A percentile compares a stretch with the other conserved stretches of the same genome.
Conservation (phyloP, 2,329 filamentous ascomycete species). For the Fusarium annulatum region DNA sequence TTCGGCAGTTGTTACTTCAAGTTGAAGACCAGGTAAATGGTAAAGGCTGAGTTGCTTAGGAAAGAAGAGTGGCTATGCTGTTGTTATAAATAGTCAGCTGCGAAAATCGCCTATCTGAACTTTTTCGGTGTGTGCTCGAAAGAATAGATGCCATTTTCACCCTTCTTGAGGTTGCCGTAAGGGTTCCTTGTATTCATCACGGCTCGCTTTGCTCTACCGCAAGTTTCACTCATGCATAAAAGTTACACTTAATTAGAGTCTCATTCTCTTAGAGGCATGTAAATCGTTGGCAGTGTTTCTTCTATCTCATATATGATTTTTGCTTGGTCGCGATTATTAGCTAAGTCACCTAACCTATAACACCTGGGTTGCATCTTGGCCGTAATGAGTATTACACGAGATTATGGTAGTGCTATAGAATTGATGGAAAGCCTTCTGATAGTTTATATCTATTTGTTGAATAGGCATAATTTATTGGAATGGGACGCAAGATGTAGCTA, state of each 20-base stretch:
- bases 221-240: neutral
- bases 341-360: neutral
- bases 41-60: neutral
- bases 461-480: accelerated
- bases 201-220: neutral
- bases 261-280: neutral
- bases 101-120: neutral
- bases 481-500: accelerated
- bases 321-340: no score
- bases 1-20: neutral
- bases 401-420: neutral
- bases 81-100: neutral
- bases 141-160: accelerated
- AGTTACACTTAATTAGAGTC: no score
- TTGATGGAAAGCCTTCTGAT: accelerated
- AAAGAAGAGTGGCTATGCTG: neutral
- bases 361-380: accelerated
- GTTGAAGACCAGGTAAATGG: neutral
- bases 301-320: neutral
- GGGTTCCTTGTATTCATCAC: accelerated
- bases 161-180: neutral
- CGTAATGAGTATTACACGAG: neutral
- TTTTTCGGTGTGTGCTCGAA: neutral
- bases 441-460: accelerated
- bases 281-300: neutral